A percentile compares a stretch with the other conserved stretches of the same genome.
phyloP scores from a whole-genome alignment of 192 early-diverging fungal genomes.

The Ambispora gerdemannii region DNA sequence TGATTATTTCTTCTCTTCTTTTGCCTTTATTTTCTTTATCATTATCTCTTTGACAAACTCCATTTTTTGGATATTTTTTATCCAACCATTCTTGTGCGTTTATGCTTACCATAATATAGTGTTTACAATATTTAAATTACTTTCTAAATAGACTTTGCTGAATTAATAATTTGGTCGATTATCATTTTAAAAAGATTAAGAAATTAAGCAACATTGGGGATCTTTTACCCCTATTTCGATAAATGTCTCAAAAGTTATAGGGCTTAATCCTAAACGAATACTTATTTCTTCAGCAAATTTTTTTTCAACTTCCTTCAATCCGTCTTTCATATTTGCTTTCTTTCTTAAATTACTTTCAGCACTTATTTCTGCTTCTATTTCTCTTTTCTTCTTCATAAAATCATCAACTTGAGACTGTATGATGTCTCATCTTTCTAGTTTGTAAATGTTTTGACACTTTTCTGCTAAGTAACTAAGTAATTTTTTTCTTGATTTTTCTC shows the following conservation, averaged over 20 bases:
- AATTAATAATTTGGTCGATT: not conserved
- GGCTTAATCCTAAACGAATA: too few relatives aligned
- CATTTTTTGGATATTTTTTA: constrained; percentile 16
- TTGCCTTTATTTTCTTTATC: constrained; percentile 23
- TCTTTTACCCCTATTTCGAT: too few relatives aligned
- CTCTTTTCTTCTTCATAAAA: not conserved
- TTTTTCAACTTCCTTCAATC: not conserved
- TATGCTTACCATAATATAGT: not conserved
- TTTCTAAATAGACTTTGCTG: not conserved
- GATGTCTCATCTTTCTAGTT: constrained; percentile 6
- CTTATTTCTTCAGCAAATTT: too few relatives aligned
- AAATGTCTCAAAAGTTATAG: too few relatives aligned
- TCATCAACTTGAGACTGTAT: not conserved
- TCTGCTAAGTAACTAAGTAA: not conserved
- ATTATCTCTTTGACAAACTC: not conserved
- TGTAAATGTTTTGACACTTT: constrained; percentile 7
- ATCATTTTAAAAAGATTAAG: constrained; percentile 5
- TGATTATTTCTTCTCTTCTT: constrained; percentile 8
- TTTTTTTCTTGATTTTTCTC: constrained; percentile 4
- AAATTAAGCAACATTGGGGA: constrained; percentile 4
- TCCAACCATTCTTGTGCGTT: constrained; percentile 14
- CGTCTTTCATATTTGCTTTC: not conserved
- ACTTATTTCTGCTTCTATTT: not conserved
- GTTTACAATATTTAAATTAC: not conserved
- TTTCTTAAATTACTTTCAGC: not conserved